Base-by-base conservation (phyloP, 371 early-diverging fungal species). In the Dichotomocladium elegans region DNA sequence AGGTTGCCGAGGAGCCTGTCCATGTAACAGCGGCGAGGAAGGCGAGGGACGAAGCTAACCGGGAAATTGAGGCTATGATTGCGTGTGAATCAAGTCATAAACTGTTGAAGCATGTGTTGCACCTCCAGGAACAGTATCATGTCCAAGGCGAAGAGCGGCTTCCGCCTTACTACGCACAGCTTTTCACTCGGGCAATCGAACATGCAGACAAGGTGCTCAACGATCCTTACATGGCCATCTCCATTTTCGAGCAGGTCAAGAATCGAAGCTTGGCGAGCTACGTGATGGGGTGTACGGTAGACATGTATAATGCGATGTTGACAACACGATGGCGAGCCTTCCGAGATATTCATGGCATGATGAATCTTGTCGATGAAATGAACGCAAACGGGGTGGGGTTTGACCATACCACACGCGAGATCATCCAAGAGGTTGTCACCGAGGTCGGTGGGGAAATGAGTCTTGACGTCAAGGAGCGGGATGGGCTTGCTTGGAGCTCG, bases 241-340 rank as follows among this genome's bases (percentile, higher is more conserved):
- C 77, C 1, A 63, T 77, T 2, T 77, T 77, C 54, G 72, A 77
- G 34, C 60, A 66, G n/a, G 63, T 60, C 25, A 77, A 77, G 45
- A 9, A 34, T 10, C 53, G 58, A 24, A 70, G 72, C 28, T 31
- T 71, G 1, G 41, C 47, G 8, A 77, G 77, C 24, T 77, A 77
- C 29, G 56, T 77, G 4, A 22, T 33, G 9, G 77, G 77, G 9
- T 77, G 77, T 31, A 77, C 72, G 6, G 46, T 57, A 0, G 50
- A 63, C 1, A 72, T 63, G 8, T 77, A 77, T 24, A 70, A 77
- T 50, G 41, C 63, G 0, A 50, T 72, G 31, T 35, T 77, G 8
- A 41, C 40, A 15, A 41, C 70, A 24, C 65, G 70, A 29, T 73
- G 72, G 72, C 41, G 63, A 26, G 14, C 54, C 1, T 73, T 67